phyloP scores from a whole-genome alignment of 352 stramenopile species.

The Pythium apleroticum region DNA sequence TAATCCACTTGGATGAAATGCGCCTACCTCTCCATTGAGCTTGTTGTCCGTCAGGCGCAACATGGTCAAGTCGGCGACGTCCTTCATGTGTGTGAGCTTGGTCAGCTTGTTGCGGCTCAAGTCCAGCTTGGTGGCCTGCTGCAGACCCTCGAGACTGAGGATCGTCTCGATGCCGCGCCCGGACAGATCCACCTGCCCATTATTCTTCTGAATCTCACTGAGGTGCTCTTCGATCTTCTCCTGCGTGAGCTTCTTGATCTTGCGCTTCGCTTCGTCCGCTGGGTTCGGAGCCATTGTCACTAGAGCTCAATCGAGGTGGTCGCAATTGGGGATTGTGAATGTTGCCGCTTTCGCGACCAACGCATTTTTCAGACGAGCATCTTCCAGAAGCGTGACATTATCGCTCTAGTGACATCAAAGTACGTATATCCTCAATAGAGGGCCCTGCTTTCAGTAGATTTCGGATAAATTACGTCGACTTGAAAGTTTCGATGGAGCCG shows the following conservation, averaged over 20 bases:
- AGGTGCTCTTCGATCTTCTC: conserved; percentile 69
- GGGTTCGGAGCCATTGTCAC: conserved; percentile 18
- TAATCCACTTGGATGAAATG: neutral
- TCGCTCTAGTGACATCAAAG: conserved; percentile 8
- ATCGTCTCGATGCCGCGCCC: conserved; percentile 78
- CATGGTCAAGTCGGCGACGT: conserved; percentile 63
- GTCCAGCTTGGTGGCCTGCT: conserved; percentile 68
- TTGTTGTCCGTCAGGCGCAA: conserved; percentile 82
- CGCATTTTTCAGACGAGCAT: conserved; percentile 18
- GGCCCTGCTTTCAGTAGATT: neutral
- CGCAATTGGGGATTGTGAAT: neutral
- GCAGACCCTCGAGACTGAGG: conserved; percentile 64
- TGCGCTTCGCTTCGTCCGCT: conserved; percentile 42
- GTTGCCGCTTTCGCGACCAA: conserved; percentile 24
- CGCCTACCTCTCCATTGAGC: conserved; percentile 54
- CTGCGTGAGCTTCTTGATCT: conserved; percentile 88
- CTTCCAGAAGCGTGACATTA: conserved; percentile 2
- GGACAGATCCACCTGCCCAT: conserved; percentile 64
- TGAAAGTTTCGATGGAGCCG: neutral
- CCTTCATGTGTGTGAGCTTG: conserved; percentile 73
- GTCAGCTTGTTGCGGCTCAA: conserved; percentile 87
- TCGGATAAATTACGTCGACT: neutral
- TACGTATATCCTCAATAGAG: neutral
- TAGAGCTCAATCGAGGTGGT: neutral
- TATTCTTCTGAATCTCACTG: conserved; percentile 43